Evolutionary conservation across 2,329 filamentous ascomycete genomes (phyloP), one percentile per base, ranked within the genome.

Genomic region (Bipolaris oryzae): DNA sequence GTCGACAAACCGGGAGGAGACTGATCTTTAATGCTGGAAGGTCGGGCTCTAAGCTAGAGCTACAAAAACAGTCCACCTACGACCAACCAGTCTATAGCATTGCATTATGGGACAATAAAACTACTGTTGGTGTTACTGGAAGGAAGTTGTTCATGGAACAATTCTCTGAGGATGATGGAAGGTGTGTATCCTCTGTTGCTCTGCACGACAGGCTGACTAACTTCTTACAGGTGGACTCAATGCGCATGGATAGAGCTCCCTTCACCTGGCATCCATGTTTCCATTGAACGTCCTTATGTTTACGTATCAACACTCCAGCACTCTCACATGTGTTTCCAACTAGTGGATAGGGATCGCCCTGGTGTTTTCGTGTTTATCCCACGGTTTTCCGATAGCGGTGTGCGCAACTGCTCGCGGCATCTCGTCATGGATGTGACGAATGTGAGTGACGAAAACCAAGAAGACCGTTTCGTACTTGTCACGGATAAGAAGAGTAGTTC

Each of bases 221-320:
- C 64, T 6, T n/a, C 15, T 6, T 33, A 5, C 20, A 79, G 76
- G 62, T 82, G 80, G 76, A 68, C 68, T 31, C 74, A 72, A 28
- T 70, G 73, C 3, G 75, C 76, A 23, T 69, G 73, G 16, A 75
- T 74, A 55, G 67, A 73, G 10, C 67, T 84, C 7, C 77, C 80
- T 3, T 85, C 83, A 3, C 72, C 78, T 1, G 84, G 80, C 3
- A 73, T 83, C 6, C 77, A 81, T 7, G 76, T 87, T 39, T 81
- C 81, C 1, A 77, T 81, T 13, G 72, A 76, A 7, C 72, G 74
- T 2, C 73, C 76, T 1, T 77, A 79, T 21, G 78, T 88, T 25
- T 82, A 84, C 57, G 76, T 87, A 44, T 82, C 84, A 1, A 87
- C 84, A 1, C 71, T 78, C 2, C 72, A 76, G 37, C 81, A 87